Percentiles rank a stretch among this genome's conserved stretches.
Conservation (phyloP, 805 yeast genomes). For the Sugiyamaella valdiviana region DNA sequence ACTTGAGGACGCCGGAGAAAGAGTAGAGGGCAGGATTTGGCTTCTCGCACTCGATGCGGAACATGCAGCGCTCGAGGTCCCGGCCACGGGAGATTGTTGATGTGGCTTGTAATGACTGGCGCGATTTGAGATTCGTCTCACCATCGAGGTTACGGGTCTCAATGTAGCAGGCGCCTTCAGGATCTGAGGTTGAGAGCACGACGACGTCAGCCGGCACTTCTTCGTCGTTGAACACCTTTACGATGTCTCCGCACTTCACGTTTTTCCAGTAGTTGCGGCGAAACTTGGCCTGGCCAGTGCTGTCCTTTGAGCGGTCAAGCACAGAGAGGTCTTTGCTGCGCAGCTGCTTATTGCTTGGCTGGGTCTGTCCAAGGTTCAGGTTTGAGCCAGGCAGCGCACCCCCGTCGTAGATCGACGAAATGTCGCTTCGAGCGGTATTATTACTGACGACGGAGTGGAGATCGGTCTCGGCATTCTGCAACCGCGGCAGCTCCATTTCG, state of each 20-base stretch:
- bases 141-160: constrained; percentile 71
- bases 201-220: constrained; percentile 74
- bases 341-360: neutral
- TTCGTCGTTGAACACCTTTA: constrained; percentile 62
- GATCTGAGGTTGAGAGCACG: constrained; percentile 60
- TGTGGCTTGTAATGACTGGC: constrained; percentile 50
- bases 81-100: constrained; percentile 46
- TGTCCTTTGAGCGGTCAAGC: constrained; percentile 29
- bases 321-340: constrained; percentile 18
- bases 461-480: neutral
- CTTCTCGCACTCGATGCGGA: constrained; percentile 63
- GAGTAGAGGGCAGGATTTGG: constrained; percentile 62
- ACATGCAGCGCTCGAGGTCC: constrained; percentile 53
- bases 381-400: constrained; percentile 1
- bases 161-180: constrained; percentile 61
- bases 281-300: constrained; percentile 36
- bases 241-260: constrained; percentile 66
- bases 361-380: neutral
- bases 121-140: constrained; percentile 66
- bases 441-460: neutral
- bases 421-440: neutral
- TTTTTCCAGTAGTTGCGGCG: constrained; percentile 60
- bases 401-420: constrained; percentile 6
- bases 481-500: neutral
- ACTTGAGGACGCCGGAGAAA: constrained; percentile 62